Percentiles rank a stretch among this genome's conserved stretches.
These are phyloP conservation scores for Purshia tridentata DNA, from an alignment of 306 rosid species.

Conservation along the genomic window DNA sequence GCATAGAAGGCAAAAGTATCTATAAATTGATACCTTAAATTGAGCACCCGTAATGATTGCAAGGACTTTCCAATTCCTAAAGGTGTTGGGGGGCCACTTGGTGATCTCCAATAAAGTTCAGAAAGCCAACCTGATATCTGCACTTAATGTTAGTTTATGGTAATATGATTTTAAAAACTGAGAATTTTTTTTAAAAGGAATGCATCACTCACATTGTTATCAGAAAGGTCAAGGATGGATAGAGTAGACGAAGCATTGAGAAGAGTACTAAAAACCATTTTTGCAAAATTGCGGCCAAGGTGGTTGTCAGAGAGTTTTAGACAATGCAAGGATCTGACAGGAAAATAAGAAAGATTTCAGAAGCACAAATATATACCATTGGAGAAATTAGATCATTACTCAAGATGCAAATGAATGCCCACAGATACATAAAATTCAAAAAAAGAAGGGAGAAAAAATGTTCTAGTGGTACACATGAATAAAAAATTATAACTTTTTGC, in stretches of 20 bases:
- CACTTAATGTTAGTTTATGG: conserved; percentile 32
- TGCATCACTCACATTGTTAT: conserved; percentile 61
- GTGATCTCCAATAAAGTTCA: conserved; percentile 46
- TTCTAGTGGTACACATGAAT: neutral
- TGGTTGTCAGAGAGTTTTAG: conserved; percentile 56
- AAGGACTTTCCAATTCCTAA: conserved; percentile 54
- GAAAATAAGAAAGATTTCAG: conserved; percentile 22
- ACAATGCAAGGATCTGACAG: conserved; percentile 63
- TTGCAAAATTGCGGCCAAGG: conserved; percentile 60
- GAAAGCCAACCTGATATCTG: conserved; percentile 91
- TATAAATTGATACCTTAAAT: conserved; percentile 58
- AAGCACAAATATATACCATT: conserved; percentile 4
- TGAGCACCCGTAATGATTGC: conserved; percentile 66
- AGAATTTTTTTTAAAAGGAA: conserved; percentile 15
- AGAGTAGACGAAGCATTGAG: conserved; percentile 63
- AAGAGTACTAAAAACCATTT: conserved; percentile 54
- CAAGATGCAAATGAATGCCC: conserved; percentile 8
- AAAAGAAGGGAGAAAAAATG: neutral
- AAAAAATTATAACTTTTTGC: neutral
- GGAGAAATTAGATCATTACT: neutral
- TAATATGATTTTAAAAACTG: conserved; percentile 19
- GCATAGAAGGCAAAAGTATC: conserved; percentile 1
- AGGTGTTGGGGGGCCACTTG: conserved; percentile 29
- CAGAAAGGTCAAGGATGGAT: conserved; percentile 82
- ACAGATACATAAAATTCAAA: neutral